phyloP scores from a whole-genome alignment of 176 grass and related monocot genomes.

The Aechmea fasciata region DNA sequence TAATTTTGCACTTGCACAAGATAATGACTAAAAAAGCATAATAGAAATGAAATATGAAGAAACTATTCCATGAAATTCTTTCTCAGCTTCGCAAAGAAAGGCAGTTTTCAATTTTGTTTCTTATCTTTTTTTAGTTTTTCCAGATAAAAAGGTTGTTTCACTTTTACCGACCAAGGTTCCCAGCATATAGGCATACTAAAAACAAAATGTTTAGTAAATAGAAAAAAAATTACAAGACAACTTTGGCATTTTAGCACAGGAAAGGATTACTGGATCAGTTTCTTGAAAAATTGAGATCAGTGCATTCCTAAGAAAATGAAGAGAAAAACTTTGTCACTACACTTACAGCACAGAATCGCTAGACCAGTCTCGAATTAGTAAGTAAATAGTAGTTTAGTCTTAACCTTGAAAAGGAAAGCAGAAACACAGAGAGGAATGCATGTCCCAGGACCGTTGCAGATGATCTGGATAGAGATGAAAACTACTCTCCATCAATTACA shows the following conservation, averaged over 20 bases:
- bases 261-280: not conserved
- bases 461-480: slow-evolving; percentile 47
- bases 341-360: not conserved
- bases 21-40: no score
- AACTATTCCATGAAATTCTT: no score
- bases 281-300: not conserved
- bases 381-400: not conserved
- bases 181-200: no score
- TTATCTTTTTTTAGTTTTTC: no score
- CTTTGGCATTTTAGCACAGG: not conserved
- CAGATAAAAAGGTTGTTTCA: no score
- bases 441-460: slow-evolving; percentile 92
- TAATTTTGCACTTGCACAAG: no score
- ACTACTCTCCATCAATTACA: not conserved
- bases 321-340: not conserved
- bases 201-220: no score
- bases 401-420: slow-evolving; percentile 78
- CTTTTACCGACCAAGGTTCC: no score
- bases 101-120: no score
- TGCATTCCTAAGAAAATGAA: not conserved
- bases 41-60: no score
- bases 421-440: slow-evolving; percentile 75
- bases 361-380: slow-evolving; percentile 1
- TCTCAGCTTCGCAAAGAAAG: no score
- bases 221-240: no score